These are phyloP conservation scores for Calonectria fujianensis DNA, from an alignment of 2,329 filamentous ascomycete genomes.

Conservation along the genomic window DNA sequence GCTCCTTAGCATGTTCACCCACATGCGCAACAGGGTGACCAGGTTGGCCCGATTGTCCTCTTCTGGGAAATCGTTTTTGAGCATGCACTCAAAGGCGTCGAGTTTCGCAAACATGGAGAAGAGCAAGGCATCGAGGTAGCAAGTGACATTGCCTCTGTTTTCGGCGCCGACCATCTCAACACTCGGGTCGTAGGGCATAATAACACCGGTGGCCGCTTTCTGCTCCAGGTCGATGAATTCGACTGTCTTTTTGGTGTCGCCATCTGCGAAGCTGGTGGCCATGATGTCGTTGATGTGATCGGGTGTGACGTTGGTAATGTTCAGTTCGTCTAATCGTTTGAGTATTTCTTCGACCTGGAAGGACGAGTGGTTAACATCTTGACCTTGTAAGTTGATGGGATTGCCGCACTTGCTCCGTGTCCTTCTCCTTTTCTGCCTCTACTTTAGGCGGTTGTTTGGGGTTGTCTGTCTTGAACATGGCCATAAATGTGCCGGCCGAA, in stretches of 20 bases:
- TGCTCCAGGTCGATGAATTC: slow-evolving; percentile 86
- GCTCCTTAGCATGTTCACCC: slow-evolving; percentile 93
- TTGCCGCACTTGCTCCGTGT: slow-evolving; percentile 62
- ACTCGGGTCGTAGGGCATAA: slow-evolving; percentile 83
- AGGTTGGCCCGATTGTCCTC: slow-evolving; percentile 83
- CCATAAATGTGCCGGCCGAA: slow-evolving; percentile 75
- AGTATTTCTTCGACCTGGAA: slow-evolving; percentile 65
- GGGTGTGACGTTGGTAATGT: slow-evolving; percentile 68
- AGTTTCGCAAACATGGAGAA: slow-evolving; percentile 97
- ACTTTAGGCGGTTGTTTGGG: slow-evolving; percentile 67
- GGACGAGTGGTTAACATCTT: slow-evolving; percentile 42
- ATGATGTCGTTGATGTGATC: slow-evolving; percentile 76
- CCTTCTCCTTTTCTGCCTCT: slow-evolving; percentile 71
- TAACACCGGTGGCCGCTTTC: slow-evolving; percentile 86
- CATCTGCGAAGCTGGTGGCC: slow-evolving; percentile 78
- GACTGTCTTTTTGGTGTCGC: slow-evolving; percentile 83
- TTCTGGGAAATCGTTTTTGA: slow-evolving; percentile 82
- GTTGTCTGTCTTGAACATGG: slow-evolving; percentile 78
- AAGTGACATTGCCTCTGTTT: slow-evolving; percentile 92
- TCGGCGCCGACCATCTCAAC: slow-evolving; percentile 87
- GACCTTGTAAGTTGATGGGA: slow-evolving; percentile 18
- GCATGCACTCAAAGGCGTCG: slow-evolving; percentile 93
- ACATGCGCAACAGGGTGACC: slow-evolving; percentile 86
- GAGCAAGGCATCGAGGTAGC: slow-evolving; percentile 91
- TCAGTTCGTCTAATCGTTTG: slow-evolving; percentile 64